These are phyloP conservation scores for Jasminum sambac DNA, from an alignment of 257 asterid species.

Conservation along the genomic window DNA sequence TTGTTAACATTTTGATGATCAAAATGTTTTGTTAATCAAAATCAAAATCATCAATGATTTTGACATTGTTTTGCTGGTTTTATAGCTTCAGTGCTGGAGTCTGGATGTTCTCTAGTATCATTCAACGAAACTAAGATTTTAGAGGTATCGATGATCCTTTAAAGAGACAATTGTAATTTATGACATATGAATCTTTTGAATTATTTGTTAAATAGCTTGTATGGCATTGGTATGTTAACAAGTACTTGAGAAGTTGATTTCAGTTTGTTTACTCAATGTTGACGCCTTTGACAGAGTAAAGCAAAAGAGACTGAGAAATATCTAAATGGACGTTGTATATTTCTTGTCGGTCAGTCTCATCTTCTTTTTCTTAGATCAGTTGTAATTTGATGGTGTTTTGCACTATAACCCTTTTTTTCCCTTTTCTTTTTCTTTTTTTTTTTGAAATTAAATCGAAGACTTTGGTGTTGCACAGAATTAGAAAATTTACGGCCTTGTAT, in stretches of 20 bases:
- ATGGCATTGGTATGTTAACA: slow-evolving; percentile 13
- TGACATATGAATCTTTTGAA: not conserved
- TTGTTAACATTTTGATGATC: not conserved
- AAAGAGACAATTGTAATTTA: not conserved
- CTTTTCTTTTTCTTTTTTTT: no score
- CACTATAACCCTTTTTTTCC: slow-evolving; percentile 13
- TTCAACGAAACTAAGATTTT: slow-evolving; percentile 50
- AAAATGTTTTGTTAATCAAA: no score
- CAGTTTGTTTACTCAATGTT: slow-evolving; percentile 23
- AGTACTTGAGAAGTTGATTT: slow-evolving; percentile 22
- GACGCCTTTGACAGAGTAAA: slow-evolving; percentile 57
- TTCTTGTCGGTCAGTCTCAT: slow-evolving; percentile 77
- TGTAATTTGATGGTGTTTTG: slow-evolving; percentile 7
- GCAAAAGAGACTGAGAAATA: slow-evolving; percentile 63
- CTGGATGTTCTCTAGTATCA: slow-evolving; percentile 40
- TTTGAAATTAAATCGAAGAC: no score
- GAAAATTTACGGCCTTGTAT: no score
- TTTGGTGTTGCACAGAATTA: no score
- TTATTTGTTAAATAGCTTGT: not conserved
- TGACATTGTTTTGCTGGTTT: slow-evolving; percentile 16
- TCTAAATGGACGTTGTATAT: slow-evolving; percentile 73
- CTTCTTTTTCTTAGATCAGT: slow-evolving; percentile 10
- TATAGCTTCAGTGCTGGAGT: slow-evolving; percentile 58
- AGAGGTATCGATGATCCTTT: slow-evolving; percentile 44
- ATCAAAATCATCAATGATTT: slow-evolving; percentile 10